Evolutionary conservation across 805 yeast species (phyloP).

Genomic region (Yarrowia divulgata): DNA sequence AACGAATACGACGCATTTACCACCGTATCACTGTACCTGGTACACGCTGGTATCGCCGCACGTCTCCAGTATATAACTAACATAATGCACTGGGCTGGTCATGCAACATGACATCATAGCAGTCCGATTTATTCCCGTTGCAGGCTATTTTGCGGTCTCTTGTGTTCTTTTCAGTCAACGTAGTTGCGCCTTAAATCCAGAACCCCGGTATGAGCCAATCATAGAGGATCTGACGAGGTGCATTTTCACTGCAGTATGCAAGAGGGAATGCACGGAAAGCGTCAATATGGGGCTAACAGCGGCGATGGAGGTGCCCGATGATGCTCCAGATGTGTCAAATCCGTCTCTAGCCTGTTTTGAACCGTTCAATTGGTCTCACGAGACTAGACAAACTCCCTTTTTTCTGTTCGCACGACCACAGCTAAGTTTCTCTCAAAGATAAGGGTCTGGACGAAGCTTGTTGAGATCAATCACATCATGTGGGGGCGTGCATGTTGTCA

Average conservation of each 20-base stretch:
- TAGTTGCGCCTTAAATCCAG: slow-evolving; percentile 6
- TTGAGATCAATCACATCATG: slow-evolving; percentile 34
- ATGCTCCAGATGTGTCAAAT: background rate
- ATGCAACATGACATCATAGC: too few species aligned
- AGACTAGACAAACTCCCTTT: too few species aligned
- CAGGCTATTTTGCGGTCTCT: too few species aligned
- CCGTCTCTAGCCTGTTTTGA: too few species aligned
- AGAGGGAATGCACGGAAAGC: background rate
- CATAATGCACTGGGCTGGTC: too few species aligned
- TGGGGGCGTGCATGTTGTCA: slow-evolving; percentile 3
- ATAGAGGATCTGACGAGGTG: background rate
- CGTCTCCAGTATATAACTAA: too few species aligned
- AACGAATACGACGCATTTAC: too few species aligned
- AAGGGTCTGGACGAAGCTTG: slow-evolving; percentile 23
- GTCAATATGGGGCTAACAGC: slow-evolving; percentile 1
- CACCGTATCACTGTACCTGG: too few species aligned
- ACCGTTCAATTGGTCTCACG: too few species aligned
- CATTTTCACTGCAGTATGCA: slow-evolving; percentile 10
- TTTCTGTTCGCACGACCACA: slow-evolving; percentile 7
- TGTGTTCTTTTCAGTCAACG: too few species aligned
- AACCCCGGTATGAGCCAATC: slow-evolving; percentile 9
- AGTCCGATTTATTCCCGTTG: too few species aligned
- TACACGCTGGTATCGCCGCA: too few species aligned
- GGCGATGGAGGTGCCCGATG: background rate
- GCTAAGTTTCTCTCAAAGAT: slow-evolving; percentile 17